Base-by-base conservation (phyloP, 2,329 filamentous ascomycete genomes). In the Cordyceps militaris region DNA sequence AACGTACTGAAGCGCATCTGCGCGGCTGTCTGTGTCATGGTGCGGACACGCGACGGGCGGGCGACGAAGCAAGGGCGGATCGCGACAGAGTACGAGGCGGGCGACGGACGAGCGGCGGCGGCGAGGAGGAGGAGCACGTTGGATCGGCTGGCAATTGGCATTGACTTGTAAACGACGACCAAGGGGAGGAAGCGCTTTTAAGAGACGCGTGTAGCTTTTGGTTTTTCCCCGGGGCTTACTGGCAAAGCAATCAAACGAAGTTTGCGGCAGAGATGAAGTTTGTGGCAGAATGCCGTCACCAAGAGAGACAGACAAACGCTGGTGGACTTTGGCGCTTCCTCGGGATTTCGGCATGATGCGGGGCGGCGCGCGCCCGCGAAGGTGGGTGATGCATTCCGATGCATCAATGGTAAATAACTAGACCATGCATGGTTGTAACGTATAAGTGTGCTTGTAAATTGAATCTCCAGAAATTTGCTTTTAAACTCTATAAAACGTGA, bases 1-100 rank as follows among this genome's bases (percentile, higher is more conserved):
- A 16, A 65, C 71, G 65, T 63, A 73, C 71, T 66, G 58, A 73
- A 69, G 44, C 71, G 68, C 66, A 73, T 56, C 43, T 62, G 61
- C 9, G 59, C 43, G 28, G 56, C 56, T 43, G 61, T 48, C 14
- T 57, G 55, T 6, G 64, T 58, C 64, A 65, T 65, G 21, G 48
- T 60, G 24, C 58, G 58, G 23, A 44, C 14, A 30, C 21, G 24
- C 16, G 34, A 11, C 6, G 43, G 30, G 1, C n/a, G 13, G 30
- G 43, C 32, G 53, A 23, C 3, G 30, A 24, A 47, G 4, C 6
- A 9, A 21, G 13, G 42, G 44, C 32, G 30, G 23, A 55, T 46
- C n/a, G 44, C 28, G 23, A 23, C 42, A 28, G 16, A 10, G 16
- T 28, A 28, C 23, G 44, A 42, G 44, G 44, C 43, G 54, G 30